Conservation (phyloP, 768 basidiomycete species). For the Candolleomyces eurysporus region DNA sequence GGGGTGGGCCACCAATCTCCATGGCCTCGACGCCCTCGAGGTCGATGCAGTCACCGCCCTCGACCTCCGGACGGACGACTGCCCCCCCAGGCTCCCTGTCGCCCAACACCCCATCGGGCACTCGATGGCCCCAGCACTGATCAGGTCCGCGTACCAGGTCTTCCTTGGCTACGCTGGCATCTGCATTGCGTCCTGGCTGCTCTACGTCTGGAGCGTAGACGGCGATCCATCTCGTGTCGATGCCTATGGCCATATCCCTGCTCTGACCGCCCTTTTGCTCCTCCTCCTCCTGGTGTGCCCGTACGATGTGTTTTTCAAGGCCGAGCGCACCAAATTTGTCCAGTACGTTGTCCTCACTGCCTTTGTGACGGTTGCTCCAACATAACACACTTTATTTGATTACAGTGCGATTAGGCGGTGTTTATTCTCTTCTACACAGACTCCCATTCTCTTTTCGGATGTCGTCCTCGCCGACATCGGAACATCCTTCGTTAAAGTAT, state of each 20-base stretch:
- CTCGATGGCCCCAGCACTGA: background rate
- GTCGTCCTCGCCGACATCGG: slow-evolving; percentile 93
- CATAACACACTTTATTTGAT: background rate
- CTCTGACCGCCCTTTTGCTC: slow-evolving; percentile 58
- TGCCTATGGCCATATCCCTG: slow-evolving; percentile 72
- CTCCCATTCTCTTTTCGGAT: slow-evolving; percentile 82
- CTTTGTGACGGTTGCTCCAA: slow-evolving; percentile 4
- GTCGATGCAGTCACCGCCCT: slow-evolving; percentile 73
- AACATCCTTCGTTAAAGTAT: slow-evolving; percentile 95
- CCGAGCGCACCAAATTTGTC: slow-evolving; percentile 75
- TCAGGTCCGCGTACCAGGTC: slow-evolving; percentile 43
- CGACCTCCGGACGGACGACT: slow-evolving; percentile 51
- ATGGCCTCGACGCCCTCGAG: slow-evolving; percentile 71
- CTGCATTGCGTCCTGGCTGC: slow-evolving; percentile 64
- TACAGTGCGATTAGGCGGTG: slow-evolving; percentile 76
- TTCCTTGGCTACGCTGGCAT: slow-evolving; percentile 59
- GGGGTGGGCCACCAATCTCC: slow-evolving; percentile 92
- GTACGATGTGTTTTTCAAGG: slow-evolving; percentile 60
- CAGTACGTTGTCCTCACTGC: slow-evolving; percentile 50
- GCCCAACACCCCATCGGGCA: background rate
- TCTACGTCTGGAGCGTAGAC: slow-evolving; percentile 60
- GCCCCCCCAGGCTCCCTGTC: slow-evolving; percentile 14
- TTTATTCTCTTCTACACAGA: slow-evolving; percentile 56
- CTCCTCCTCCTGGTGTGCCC: slow-evolving; percentile 64
- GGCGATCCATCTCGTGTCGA: slow-evolving; percentile 65